Conservation (phyloP, 495 filamentous ascomycete genomes). For the Letharia lupina region DNA sequence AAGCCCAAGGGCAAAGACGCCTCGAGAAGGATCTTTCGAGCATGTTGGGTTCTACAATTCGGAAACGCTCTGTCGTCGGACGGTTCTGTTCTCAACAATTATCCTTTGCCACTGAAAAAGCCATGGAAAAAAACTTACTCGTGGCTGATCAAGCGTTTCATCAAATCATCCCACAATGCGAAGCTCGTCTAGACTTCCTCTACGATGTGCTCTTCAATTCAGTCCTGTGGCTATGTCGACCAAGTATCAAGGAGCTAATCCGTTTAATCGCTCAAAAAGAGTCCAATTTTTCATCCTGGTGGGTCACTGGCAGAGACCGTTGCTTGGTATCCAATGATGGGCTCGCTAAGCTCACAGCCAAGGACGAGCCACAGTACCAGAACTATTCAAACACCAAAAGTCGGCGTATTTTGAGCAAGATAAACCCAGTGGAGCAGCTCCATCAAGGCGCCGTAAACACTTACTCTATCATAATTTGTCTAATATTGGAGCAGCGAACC, state of each 20-base stretch:
- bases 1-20: neutral
- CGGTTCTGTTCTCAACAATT: neutral
- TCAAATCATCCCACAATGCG: neutral
- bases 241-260: neutral
- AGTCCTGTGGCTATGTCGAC: neutral
- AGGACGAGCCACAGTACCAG: slow-evolving; percentile 3
- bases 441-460: neutral
- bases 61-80: neutral
- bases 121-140: neutral
- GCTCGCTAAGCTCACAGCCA: neutral
- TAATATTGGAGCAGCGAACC: slow-evolving; percentile 1
- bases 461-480: neutral
- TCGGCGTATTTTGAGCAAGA: neutral
- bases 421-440: slow-evolving; percentile 2
- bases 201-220: neutral
- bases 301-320: neutral
- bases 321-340: neutral
- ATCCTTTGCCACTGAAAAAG: neutral
- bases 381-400: neutral
- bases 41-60: neutral
- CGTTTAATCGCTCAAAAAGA: neutral
- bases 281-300: neutral
- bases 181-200: neutral
- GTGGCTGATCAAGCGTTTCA: neutral
- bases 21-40: neutral